These are phyloP conservation scores for Nicotiana otophora DNA, from an alignment of 257 asterid species.

Conservation along the genomic window DNA sequence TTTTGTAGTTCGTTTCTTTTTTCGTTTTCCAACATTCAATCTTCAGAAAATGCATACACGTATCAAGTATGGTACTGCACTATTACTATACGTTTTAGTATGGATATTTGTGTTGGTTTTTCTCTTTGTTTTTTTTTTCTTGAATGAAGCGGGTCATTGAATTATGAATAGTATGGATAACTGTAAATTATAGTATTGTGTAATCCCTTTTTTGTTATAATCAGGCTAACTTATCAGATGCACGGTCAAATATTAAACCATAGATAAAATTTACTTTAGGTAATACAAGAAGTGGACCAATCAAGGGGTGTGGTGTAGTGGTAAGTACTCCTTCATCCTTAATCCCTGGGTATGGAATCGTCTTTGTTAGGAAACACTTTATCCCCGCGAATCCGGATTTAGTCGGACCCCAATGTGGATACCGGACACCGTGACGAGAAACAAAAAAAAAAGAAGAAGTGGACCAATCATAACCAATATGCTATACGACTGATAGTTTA, in stretches of 20 bases:
- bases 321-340: too few species aligned
- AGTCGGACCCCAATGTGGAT: too few species aligned
- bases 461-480: background rate
- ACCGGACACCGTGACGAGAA: too few species aligned
- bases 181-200: background rate
- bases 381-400: too few species aligned
- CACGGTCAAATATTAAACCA: background rate
- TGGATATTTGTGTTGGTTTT: background rate
- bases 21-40: background rate
- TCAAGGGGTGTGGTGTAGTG: background rate
- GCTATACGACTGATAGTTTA: background rate
- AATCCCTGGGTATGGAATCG: too few species aligned
- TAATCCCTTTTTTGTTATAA: background rate
- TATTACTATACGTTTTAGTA: background rate
- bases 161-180: background rate
- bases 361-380: too few species aligned
- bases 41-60: background rate
- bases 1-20: background rate
- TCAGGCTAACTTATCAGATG: background rate
- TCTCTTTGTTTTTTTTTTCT: background rate
- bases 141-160: background rate
- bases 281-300: slow-evolving; percentile 2
- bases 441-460: background rate
- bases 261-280: background rate
- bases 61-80: background rate